These are phyloP conservation scores for Trichoderma gamsii DNA, from an alignment of 495 filamentous ascomycete genomes.

Conservation along the genomic window DNA sequence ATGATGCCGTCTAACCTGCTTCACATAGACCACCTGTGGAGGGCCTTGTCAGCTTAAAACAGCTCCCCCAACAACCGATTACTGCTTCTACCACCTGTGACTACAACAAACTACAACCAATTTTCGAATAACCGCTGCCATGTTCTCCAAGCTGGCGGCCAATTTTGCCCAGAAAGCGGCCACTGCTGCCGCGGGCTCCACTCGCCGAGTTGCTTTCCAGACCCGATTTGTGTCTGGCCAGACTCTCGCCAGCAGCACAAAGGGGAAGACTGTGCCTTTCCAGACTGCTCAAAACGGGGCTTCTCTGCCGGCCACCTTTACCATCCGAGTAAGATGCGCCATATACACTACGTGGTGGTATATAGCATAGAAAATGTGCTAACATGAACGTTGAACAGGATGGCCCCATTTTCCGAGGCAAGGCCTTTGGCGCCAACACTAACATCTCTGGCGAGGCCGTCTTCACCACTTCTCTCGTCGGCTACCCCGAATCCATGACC, in stretches of 20 bases:
- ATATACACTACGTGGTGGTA: neutral
- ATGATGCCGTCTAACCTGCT: constrained; percentile 25
- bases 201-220: constrained; percentile 34
- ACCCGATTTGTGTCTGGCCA: constrained; percentile 47
- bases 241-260: constrained; percentile 55
- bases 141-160: constrained; percentile 64
- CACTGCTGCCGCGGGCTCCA: constrained; percentile 30
- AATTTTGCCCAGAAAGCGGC: constrained; percentile 44
- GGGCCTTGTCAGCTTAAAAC: constrained; percentile 55
- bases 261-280: constrained; percentile 51
- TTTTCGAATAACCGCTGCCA: constrained; percentile 37
- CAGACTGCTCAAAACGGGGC: constrained; percentile 45
- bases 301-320: constrained; percentile 80
- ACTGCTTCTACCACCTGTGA: neutral
- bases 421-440: constrained; percentile 83
- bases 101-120: constrained; percentile 20
- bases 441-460: constrained; percentile 93
- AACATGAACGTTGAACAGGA: constrained; percentile 40
- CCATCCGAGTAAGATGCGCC: constrained; percentile 63
- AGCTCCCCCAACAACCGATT: constrained; percentile 14
- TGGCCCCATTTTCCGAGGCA: constrained; percentile 89
- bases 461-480: constrained; percentile 89
- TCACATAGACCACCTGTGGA: constrained; percentile 89
- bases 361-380: constrained; percentile 8
- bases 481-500: constrained; percentile 96